Evolutionary conservation across 768 basidiomycete species (phyloP).

Genomic region (Boletus rex-veris): DNA sequence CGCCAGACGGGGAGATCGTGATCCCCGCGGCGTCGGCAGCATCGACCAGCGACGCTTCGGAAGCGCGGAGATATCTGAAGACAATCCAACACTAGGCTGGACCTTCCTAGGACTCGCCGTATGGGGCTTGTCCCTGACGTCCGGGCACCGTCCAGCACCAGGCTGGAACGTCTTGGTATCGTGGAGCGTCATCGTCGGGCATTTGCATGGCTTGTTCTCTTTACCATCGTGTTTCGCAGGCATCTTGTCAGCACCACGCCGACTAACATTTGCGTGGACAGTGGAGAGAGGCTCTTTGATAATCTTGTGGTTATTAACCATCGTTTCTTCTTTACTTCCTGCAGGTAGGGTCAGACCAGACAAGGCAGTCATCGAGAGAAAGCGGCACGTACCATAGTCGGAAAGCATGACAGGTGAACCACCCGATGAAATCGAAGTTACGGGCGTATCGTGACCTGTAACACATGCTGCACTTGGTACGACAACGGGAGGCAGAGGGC

Average conservation of each 20-base stretch:
- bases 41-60: conserved; percentile 9
- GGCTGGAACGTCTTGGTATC: conserved; percentile 1
- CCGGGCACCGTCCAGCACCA: neutral
- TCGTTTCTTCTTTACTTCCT: conserved; percentile 1
- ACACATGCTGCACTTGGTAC: neutral
- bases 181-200: conserved; percentile 3
- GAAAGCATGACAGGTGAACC: neutral
- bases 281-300: neutral
- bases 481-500: neutral
- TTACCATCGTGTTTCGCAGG: conserved; percentile 7
- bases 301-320: neutral
- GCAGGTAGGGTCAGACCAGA: neutral
- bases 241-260: conserved; percentile 7
- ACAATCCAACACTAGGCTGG: conserved; percentile 2
- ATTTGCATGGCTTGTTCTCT: conserved; percentile 12
- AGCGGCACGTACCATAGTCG: conserved; percentile 3
- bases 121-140: neutral
- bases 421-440: neutral
- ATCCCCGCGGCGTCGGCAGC: conserved; percentile 9
- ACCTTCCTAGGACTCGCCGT: conserved; percentile 4
- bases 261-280: neutral
- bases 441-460: neutral
- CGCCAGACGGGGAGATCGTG: neutral
- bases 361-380: neutral
- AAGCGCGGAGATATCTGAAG: conserved; percentile 3